phyloP scores from a whole-genome alignment of 2,329 filamentous ascomycete genomes.

The Aspergillus ochraceoroseus region DNA sequence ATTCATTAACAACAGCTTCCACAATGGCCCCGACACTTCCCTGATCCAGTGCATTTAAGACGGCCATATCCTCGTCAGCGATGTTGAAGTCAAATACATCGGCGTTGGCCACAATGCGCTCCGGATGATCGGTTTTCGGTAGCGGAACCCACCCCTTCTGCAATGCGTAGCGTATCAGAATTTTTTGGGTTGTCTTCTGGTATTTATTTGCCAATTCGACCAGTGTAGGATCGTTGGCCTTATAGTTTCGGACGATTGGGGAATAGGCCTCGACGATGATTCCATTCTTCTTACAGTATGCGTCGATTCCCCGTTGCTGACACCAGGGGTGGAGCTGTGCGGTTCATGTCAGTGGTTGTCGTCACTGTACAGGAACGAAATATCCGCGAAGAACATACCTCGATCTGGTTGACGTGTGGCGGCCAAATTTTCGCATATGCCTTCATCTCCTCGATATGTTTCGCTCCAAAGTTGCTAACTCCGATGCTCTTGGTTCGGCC shows the following conservation, averaged over 20 bases:
- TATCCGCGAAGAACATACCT: constrained; percentile 48
- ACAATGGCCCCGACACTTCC: constrained; percentile 47
- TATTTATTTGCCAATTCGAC: constrained; percentile 65
- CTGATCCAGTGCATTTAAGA: constrained; percentile 50
- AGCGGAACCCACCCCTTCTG: constrained; percentile 71
- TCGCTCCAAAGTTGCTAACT: constrained; percentile 66
- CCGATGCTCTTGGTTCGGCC: constrained; percentile 63
- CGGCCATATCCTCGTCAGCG: constrained; percentile 53
- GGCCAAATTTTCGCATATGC: constrained; percentile 61
- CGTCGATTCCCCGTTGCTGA: constrained; percentile 57
- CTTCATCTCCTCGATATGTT: constrained; percentile 65
- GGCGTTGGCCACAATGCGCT: constrained; percentile 62
- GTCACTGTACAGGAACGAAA: not conserved
- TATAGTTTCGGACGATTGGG: constrained; percentile 60
- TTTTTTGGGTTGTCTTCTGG: constrained; percentile 67
- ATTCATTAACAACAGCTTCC: constrained; percentile 45
- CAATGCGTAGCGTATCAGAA: constrained; percentile 74
- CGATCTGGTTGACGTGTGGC: constrained; percentile 69
- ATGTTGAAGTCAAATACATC: constrained; percentile 60
- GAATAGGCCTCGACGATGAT: constrained; percentile 54
- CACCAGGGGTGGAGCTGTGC: constrained; percentile 65
- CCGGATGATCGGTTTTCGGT: constrained; percentile 67
- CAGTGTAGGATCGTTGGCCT: constrained; percentile 64
- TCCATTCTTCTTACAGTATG: constrained; percentile 50
- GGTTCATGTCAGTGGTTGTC: constrained; percentile 21